Base-by-base conservation (phyloP, 345 rosid genomes). In the Dipteronia sinensis region DNA sequence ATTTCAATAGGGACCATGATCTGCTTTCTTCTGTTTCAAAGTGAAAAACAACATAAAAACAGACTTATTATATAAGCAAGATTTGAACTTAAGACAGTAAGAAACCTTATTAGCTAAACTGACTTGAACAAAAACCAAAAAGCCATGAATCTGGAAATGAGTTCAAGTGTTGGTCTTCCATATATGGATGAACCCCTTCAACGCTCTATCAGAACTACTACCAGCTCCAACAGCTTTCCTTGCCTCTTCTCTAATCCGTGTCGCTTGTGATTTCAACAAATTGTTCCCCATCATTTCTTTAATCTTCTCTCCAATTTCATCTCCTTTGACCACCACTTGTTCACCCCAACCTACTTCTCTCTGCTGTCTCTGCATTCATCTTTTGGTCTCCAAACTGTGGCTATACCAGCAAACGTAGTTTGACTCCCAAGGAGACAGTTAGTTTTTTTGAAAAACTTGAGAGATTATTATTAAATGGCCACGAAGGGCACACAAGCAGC, bases 381-480 rank as follows among this genome's bases (percentile, higher is more conserved):
- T 73, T 83, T 75, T 88, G 91, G 72, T 88, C 46, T 7, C 46
- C 46, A 42, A 42, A 42, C 46, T 71, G 81, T 0, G 90, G 89
- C 88, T 89, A 86, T 1, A 83, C 88, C 58, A 89, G 78, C 75
- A 89, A 13, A 0, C 70, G 80, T 34, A 34, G 4, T 34, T 34
- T 5, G 38, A 34, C 38, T 34, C 38, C 38, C 38, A 34, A 34
- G 7, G 38, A 34, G 38, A 34, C 38, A 34, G 38, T 29, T 29
- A 29, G 34, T 31, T 31, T n/a, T n/a, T n/a, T n/a, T n/a, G n/a
- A n/a, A n/a, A n/a, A n/a, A n/a, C n/a, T n/a, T n/a, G n/a, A n/a
- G n/a, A n/a, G n/a, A n/a, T n/a, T n/a, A n/a, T n/a, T n/a, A n/a
- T n/a, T n/a, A n/a, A n/a, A n/a, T n/a, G 1, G 27, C 27, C 27